Evolutionary conservation across 2,329 filamentous ascomycete genomes (phyloP), one percentile per base, ranked within the genome.

Genomic region (Aspergillus novoparasiticus): DNA sequence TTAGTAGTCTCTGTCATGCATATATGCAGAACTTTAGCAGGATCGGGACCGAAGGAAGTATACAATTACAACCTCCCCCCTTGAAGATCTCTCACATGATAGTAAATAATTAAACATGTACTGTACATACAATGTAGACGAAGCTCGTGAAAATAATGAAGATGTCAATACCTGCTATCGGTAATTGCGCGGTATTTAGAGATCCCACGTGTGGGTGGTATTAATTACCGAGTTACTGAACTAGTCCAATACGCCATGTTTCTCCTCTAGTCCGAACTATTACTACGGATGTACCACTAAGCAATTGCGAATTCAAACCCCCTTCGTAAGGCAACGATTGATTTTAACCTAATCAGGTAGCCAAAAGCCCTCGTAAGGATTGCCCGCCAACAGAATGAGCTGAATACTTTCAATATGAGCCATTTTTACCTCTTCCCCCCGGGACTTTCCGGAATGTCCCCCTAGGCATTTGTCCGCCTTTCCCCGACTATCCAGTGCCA

Each of bases 211-310:
- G 46, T 50, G n/a, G 43, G 43, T 19, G 23, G 45, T 48, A 0
- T 26, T 48, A 48, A 48, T 48, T 41, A 48, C 45, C 45, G 21
- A 51, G 14, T 30, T 34, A 34, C 32, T 12, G 26, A 34, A 21
- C 21, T 51, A 34, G 28, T 21, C 23, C 23, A 28, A 28, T 30
- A 51, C 28, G 5, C 3, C 8, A 9, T 51, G 48, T 55, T 26
- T 55, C 51, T 39, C 51, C 51, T 39, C 51, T 55, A 26, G 51
- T 10, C 51, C 51, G 51, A 55, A 36, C 34, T 26, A 55, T 36
- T 36, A 16, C 34, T 36, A 26, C 26, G 21, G 16, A 41, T 19
- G 11, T 55, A 39, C 51, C 48, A 32, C 28, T 12, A 51, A 34
- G 9, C 39, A 14, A 11, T 51, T 10, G 14, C 34, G 5, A 34